Base-by-base conservation (phyloP, 1,284 basidiomycete species). In the Papiliotrema fonsecae region DNA sequence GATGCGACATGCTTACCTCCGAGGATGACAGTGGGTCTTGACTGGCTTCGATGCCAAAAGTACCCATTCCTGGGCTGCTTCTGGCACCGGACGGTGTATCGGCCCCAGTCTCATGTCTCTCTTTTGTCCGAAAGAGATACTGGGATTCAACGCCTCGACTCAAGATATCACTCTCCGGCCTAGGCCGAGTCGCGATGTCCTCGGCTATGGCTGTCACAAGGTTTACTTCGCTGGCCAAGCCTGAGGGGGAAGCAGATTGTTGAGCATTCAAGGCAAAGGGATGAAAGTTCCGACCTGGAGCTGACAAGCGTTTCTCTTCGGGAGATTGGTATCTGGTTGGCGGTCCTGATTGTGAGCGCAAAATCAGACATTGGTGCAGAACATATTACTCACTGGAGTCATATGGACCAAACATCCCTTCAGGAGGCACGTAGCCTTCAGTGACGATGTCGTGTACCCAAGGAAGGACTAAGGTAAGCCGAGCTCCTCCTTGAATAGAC, bases 341-440 rank as follows among this genome's bases (percentile, higher is more conserved):
- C 13, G 57, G 52, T 50, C 49, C 55, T 52, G 26, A 2, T 16
- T 18, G 35, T 36, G 14, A 46, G 24, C 38, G 4, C 6, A 18
- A 13, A 14, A 4, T 46, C 11, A 5, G 7, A 7, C 11, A 13
- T n/a, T 30, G 7, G 18, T 19, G 16, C 28, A 18, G 7, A n/a
- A 18, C 38, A 25, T 42, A 24, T 19, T 14, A 51, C 66, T 51
- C 34, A 67, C 68, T 52, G 11, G 66, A 65, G 35, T 56, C 55
- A 42, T 70, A 70, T 0, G 68, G 68, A 2, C 68, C 68, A 47
- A 65, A 58, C 62, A 70, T 65, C n/a, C 67, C 67, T 45, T 60
- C 59, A 19, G 62, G 60, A 6, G 51, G 40, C 3, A 48, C 42
- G 19, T 56, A 55, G 4, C 47, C 56, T 41, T 54, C 49, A 21